Evolutionary conservation across 2,329 filamentous ascomycete species (phyloP).

Genomic region (Pseudocercospora macadamiae): DNA sequence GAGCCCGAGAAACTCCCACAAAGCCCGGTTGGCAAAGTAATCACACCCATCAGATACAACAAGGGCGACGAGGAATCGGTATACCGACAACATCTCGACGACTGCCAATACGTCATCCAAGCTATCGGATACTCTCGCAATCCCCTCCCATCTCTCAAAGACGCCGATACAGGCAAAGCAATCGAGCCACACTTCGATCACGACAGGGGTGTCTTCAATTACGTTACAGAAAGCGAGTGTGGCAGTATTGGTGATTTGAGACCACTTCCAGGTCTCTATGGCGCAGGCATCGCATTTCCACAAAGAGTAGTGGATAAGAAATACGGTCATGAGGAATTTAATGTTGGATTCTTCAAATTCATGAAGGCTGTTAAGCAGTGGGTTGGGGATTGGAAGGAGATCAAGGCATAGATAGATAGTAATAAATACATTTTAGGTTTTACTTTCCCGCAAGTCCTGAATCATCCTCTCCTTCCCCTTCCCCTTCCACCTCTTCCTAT

Average conservation of each 20-base stretch:
- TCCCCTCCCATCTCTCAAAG: constrained; percentile 52
- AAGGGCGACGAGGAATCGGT: constrained; percentile 54
- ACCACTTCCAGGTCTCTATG: constrained; percentile 58
- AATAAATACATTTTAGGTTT: too few species aligned
- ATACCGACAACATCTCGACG: constrained; percentile 52
- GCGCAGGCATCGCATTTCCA: constrained; percentile 66
- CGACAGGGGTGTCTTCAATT: constrained; percentile 40
- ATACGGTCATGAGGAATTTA: constrained; percentile 62
- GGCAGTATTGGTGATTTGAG: constrained; percentile 22
- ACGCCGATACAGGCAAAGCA: constrained; percentile 35
- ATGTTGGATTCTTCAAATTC: constrained; percentile 68
- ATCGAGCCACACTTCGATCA: constrained; percentile 51
- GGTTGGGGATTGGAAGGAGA: constrained; percentile 54
- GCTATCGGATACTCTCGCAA: constrained; percentile 62
- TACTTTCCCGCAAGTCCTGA: too few species aligned
- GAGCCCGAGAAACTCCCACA: constrained; percentile 53
- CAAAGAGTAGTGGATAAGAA: constrained; percentile 64
- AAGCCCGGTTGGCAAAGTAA: constrained; percentile 51
- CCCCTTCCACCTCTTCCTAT: too few species aligned
- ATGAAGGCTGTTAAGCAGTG: constrained; percentile 62
- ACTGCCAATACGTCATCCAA: constrained; percentile 58
- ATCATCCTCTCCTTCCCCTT: too few species aligned
- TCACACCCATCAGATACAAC: constrained; percentile 43
- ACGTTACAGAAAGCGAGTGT: constrained; percentile 23
- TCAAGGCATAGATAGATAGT: neutral